phyloP scores from a whole-genome alignment of 768 basidiomycete species.

The Boletellus ananas region DNA sequence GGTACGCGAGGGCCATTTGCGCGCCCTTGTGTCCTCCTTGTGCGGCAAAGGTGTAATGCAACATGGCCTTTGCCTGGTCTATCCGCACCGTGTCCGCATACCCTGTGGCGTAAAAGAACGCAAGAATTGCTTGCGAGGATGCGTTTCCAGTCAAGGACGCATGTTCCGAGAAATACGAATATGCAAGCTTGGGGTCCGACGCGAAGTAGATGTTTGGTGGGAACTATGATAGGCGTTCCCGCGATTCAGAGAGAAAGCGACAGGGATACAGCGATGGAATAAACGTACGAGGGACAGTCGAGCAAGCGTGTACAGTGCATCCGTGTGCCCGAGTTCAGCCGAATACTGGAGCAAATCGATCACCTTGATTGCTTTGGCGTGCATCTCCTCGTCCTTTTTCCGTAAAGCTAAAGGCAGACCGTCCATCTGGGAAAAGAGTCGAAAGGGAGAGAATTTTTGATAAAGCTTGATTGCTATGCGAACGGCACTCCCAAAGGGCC shows the following conservation, averaged over 20 bases:
- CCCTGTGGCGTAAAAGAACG: constrained; percentile 87
- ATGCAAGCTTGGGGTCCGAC: constrained; percentile 58
- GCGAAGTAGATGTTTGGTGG: constrained; percentile 68
- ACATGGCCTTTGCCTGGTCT: constrained; percentile 77
- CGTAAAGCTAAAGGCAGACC: constrained; percentile 42
- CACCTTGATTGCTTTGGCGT: constrained; percentile 74
- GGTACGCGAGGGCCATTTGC: constrained; percentile 90
- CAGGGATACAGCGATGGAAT: not conserved
- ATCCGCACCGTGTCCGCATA: constrained; percentile 61
- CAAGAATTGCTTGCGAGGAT: constrained; percentile 79
- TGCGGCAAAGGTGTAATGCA: constrained; percentile 93
- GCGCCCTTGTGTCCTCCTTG: constrained; percentile 84
- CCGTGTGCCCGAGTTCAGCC: constrained; percentile 68
- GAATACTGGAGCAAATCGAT: constrained; percentile 79
- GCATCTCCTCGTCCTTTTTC: constrained; percentile 63
- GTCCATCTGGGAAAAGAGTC: constrained; percentile 40
- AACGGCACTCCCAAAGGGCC: constrained; percentile 65
- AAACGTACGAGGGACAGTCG: constrained; percentile 61
- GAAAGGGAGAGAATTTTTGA: constrained; percentile 52
- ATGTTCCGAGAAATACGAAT: constrained; percentile 58
- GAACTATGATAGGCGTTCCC: constrained; percentile 41
- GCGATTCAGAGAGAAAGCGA: not conserved
- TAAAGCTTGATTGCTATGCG: constrained; percentile 67
- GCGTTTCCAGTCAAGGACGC: constrained; percentile 75
- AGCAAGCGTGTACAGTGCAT: constrained; percentile 68